Conservation (phyloP, 108 stramenopile species). For the Fragilaria radians region DNA sequence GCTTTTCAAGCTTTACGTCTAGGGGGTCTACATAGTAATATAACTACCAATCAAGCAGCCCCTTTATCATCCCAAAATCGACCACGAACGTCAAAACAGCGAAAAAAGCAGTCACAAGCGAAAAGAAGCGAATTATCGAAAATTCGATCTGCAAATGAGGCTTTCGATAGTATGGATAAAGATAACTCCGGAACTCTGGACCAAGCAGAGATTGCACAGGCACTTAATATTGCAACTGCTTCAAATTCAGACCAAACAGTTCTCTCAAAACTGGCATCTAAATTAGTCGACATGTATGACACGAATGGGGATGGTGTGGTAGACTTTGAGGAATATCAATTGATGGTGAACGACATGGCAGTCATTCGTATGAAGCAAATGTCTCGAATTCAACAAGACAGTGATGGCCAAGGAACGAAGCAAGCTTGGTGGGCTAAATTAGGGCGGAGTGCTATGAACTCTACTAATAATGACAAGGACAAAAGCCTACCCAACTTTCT, state of each 20-base stretch:
- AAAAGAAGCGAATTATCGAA: background rate
- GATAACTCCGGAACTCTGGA: conserved; percentile 77
- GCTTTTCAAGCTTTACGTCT: conserved; percentile 66
- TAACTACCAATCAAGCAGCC: too few relatives aligned
- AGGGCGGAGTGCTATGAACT: too few relatives aligned
- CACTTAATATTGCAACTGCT: conserved; percentile 54
- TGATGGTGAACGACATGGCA: conserved; percentile 85
- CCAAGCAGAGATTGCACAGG: conserved; percentile 59
- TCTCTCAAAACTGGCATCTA: conserved; percentile 47
- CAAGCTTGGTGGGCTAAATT: too few relatives aligned
- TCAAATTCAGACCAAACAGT: conserved; percentile 25
- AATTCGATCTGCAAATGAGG: conserved; percentile 56
- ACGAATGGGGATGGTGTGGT: conserved; percentile 77
- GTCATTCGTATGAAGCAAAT: conserved; percentile 31
- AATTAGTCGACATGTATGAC: conserved; percentile 72
- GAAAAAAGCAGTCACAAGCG: background rate
- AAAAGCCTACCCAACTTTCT: too few relatives aligned
- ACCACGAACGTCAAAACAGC: too few relatives aligned
- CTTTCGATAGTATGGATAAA: conserved; percentile 72
- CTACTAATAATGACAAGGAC: too few relatives aligned
- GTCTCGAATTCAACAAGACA: conserved; percentile 8
- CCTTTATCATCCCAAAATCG: too few relatives aligned
- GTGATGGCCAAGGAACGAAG: too few relatives aligned
- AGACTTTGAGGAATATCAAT: conserved; percentile 75
- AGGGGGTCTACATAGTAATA: conserved; percentile 57